These are phyloP conservation scores for Cladosporium austrohemisphaericum DNA, from an alignment of 2,329 filamentous ascomycete genomes.

Conservation along the genomic window DNA sequence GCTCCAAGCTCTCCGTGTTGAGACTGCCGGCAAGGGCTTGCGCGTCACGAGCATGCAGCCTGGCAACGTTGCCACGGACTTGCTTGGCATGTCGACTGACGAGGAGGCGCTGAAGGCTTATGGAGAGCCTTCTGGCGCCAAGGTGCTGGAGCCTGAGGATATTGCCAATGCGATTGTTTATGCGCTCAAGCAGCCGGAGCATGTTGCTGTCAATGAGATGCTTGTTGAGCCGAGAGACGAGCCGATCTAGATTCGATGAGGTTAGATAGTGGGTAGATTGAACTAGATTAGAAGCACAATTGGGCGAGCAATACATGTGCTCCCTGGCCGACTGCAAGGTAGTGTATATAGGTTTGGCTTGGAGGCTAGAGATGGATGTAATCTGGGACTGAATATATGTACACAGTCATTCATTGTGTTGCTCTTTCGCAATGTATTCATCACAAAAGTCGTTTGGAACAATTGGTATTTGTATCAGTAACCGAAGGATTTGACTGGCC, in stretches of 20 bases:
- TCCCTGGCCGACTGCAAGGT: too few relatives aligned
- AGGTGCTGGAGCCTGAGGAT: conserved; percentile 70
- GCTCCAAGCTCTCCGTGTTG: conserved; percentile 68
- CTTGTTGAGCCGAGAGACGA: conserved; percentile 74
- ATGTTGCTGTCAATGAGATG: conserved; percentile 77
- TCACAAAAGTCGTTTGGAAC: too few relatives aligned
- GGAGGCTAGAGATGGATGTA: too few relatives aligned
- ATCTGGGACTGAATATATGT: too few relatives aligned
- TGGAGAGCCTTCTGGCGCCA: conserved; percentile 69
- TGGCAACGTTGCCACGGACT: conserved; percentile 70
- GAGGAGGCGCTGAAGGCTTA: conserved; percentile 73
- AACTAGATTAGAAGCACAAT: too few relatives aligned
- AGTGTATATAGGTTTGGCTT: too few relatives aligned
- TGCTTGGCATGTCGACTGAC: conserved; percentile 72
- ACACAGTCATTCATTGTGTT: too few relatives aligned
- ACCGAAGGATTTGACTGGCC: too few relatives aligned
- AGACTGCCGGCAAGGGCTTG: conserved; percentile 70
- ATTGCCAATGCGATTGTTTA: conserved; percentile 70
- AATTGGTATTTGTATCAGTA: too few relatives aligned
- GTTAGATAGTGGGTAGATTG: too few relatives aligned
- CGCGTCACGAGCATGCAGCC: conserved; percentile 73
- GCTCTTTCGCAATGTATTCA: too few relatives aligned
- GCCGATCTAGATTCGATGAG: conserved; percentile 56
- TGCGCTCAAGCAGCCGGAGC: conserved; percentile 67
- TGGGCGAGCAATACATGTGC: too few relatives aligned